A percentile compares a stretch with the other conserved stretches of the same genome.
Evolutionary conservation across 2,329 filamentous ascomycete genomes (phyloP).

Genomic region (Colletotrichum neosansevieriae): DNA sequence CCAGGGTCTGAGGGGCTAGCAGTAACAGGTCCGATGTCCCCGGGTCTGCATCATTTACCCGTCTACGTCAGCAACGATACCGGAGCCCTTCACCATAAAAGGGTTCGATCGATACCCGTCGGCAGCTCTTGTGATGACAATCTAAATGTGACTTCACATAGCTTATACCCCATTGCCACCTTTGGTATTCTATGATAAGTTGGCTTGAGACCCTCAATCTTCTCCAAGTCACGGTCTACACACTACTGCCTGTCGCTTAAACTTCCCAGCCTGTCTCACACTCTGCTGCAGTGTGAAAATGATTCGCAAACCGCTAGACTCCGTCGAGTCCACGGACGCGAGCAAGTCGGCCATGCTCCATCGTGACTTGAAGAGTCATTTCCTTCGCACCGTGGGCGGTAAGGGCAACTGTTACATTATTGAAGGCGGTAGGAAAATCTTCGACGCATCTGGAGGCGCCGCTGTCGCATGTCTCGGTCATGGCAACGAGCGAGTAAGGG

Average conservation of each 20-base stretch:
- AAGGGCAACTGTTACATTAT: slow-evolving; percentile 50
- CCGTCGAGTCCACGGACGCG: slow-evolving; percentile 5
- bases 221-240: too few species aligned
- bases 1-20: too few species aligned
- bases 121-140: not conserved
- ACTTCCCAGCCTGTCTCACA: not conserved
- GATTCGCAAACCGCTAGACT: slow-evolving; percentile 18
- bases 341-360: slow-evolving; percentile 34
- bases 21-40: too few species aligned
- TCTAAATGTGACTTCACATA: not conserved
- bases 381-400: slow-evolving; percentile 45
- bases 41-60: too few species aligned
- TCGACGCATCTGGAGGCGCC: slow-evolving; percentile 53
- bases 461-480: slow-evolving; percentile 51
- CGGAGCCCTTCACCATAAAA: not conserved
- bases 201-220: not conserved
- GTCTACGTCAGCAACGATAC: too few species aligned
- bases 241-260: too few species aligned
- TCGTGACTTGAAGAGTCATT: slow-evolving; percentile 31
- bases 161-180: not conserved
- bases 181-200: too few species aligned
- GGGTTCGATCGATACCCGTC: not conserved
- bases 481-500: slow-evolving; percentile 44
- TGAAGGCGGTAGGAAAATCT: slow-evolving; percentile 48
- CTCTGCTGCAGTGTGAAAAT: not conserved